phyloP scores from a whole-genome alignment of 805 yeast species.

The Starmerella stellata region DNA sequence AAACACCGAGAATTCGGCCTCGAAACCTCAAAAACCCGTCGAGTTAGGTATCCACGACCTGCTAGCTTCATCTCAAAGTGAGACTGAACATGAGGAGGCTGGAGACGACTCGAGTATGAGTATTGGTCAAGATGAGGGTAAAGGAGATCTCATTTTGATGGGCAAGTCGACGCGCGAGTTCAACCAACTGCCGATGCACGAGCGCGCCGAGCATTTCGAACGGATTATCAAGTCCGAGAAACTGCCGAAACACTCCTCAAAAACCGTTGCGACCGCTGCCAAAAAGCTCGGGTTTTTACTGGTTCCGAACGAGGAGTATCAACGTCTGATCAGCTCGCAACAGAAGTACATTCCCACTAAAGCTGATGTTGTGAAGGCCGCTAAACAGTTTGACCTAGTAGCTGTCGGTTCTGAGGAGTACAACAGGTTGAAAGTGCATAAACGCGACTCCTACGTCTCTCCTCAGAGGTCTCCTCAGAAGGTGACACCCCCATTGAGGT shows the following conservation, averaged over 20 bases:
- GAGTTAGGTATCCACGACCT: neutral
- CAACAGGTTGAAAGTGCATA: slow-evolving; percentile 20
- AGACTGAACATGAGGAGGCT: too few species aligned
- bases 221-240: slow-evolving; percentile 3
- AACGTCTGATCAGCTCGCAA: slow-evolving; percentile 20
- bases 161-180: slow-evolving; percentile 1
- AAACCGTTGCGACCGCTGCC: slow-evolving; percentile 20
- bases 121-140: neutral
- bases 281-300: slow-evolving; percentile 22
- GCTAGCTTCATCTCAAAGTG: neutral
- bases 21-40: neutral
- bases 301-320: slow-evolving; percentile 24
- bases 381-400: slow-evolving; percentile 29
- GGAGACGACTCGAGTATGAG: neutral
- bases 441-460: too few species aligned
- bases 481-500: too few species aligned
- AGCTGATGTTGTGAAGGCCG: slow-evolving; percentile 22
- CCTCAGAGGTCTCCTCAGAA: too few species aligned
- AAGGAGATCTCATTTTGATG: neutral
- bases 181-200: slow-evolving; percentile 7
- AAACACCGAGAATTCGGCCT: too few species aligned
- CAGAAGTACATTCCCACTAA: slow-evolving; percentile 21
- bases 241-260: slow-evolving; percentile 5
- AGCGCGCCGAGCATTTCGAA: slow-evolving; percentile 9
- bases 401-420: slow-evolving; percentile 32